phyloP scores from a whole-genome alignment of 306 rosid species.

The Inga leiocalycina region DNA sequence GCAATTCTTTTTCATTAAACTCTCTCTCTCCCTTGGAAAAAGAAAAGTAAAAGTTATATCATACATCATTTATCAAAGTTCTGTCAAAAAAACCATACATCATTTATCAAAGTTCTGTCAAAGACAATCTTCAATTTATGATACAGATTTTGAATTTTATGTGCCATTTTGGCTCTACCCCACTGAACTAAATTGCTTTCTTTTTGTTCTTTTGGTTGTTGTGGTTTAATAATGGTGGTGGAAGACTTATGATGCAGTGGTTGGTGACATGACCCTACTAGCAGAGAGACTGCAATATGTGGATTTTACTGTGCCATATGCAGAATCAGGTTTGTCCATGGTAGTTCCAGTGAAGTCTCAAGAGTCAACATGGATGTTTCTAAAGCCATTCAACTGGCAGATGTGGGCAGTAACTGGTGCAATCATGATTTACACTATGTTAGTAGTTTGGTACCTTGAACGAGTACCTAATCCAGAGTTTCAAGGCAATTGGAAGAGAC shows the following conservation, averaged over 20 bases:
- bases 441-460: conserved; percentile 66
- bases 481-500: conserved; percentile 53
- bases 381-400: conserved; percentile 70
- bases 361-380: conserved; percentile 59
- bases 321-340: conserved; percentile 70
- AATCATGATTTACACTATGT: conserved; percentile 59
- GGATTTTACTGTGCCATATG: conserved; percentile 70
- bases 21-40: not conserved
- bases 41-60: not conserved
- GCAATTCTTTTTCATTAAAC: not conserved
- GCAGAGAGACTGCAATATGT: conserved; percentile 51
- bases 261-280: conserved; percentile 67
- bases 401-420: conserved; percentile 54
- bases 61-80: not conserved
- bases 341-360: conserved; percentile 46
- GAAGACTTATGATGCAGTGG: conserved; percentile 61
- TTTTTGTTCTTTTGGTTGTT: conserved; percentile 11
- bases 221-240: conserved; percentile 28
- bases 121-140: not conserved
- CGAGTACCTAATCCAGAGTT: conserved; percentile 53
- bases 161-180: not conserved
- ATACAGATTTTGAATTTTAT: not conserved
- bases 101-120: not conserved
- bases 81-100: not conserved
- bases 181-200: conserved; percentile 4